A percentile compares a stretch with the other conserved stretches of the same genome.
Evolutionary conservation across 192 early-diverging fungal genomes (phyloP).

Genomic region (Dissophora ornata): DNA sequence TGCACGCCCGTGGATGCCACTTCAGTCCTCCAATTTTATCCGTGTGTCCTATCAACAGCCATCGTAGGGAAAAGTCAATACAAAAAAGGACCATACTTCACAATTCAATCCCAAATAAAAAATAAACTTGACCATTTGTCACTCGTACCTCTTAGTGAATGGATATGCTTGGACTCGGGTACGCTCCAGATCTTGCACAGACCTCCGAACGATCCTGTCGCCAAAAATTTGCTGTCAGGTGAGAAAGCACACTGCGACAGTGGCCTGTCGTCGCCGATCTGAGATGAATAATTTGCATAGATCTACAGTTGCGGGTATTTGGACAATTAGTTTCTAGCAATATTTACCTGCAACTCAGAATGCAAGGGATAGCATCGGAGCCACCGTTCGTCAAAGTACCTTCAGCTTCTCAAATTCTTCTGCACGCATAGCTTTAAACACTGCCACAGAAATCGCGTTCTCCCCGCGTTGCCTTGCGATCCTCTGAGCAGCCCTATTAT

Average conservation of each 20-base stretch:
- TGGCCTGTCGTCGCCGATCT: slow-evolving; percentile 91
- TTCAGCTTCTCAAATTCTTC: slow-evolving; percentile 80
- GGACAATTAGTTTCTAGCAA: too few relatives aligned
- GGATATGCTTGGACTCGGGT: slow-evolving; percentile 73
- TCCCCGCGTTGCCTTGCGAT: slow-evolving; percentile 75
- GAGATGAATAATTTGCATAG: slow-evolving; percentile 80
- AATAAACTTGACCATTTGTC: too few relatives aligned
- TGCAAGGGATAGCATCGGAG: too few relatives aligned
- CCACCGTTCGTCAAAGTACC: too few relatives aligned
- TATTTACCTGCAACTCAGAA: too few relatives aligned
- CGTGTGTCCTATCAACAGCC: slow-evolving; percentile 76
- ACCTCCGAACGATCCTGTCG: slow-evolving; percentile 89
- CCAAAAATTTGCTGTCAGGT: slow-evolving; percentile 79
- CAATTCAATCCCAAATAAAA: too few relatives aligned
- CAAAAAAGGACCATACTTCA: too few relatives aligned
- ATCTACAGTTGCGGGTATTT: slow-evolving; percentile 25
- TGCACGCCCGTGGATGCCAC: slow-evolving; percentile 86
- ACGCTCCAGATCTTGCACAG: slow-evolving; percentile 89
- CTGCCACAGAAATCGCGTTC: slow-evolving; percentile 68
- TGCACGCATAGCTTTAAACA: slow-evolving; percentile 76
- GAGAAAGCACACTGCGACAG: slow-evolving; percentile 81
- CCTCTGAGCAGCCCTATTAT: slow-evolving; percentile 71
- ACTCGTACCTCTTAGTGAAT: slow-evolving; percentile 60
- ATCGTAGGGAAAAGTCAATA: not conserved
- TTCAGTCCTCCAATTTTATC: slow-evolving; percentile 90